These are phyloP conservation scores for Cyclocybe aegerita DNA, from an alignment of 768 basidiomycete genomes.

Conservation along the genomic window DNA sequence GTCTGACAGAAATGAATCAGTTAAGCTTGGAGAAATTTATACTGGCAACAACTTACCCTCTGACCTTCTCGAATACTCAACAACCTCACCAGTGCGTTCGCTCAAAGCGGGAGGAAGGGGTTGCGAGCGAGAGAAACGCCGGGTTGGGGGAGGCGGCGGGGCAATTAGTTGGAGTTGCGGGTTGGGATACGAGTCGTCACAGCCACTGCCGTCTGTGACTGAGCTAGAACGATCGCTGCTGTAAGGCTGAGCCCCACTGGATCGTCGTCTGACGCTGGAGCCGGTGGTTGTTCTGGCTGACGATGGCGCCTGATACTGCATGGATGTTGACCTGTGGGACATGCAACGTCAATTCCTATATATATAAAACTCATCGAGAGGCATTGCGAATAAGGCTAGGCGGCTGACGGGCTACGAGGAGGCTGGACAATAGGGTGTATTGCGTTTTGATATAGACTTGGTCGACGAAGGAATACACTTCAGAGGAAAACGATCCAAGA, in stretches of 20 bases:
- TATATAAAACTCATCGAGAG: not conserved
- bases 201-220: not conserved
- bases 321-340: not conserved
- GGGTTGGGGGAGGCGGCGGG: not conserved
- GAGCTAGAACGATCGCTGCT: conserved; percentile 4
- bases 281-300: conserved; percentile 1
- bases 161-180: conserved; percentile 13
- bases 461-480: too few relatives aligned
- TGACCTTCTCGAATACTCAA: too few relatives aligned
- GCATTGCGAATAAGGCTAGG: not conserved
- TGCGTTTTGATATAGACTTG: too few relatives aligned
- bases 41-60: too few relatives aligned
- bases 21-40: too few relatives aligned
- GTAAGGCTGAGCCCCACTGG: conserved; percentile 11
- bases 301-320: conserved; percentile 10
- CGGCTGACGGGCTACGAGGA: not conserved
- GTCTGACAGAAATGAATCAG: too few relatives aligned
- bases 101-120: too few relatives aligned
- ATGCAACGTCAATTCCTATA: not conserved
- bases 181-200: conserved; percentile 13
- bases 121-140: too few relatives aligned
- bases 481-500: too few relatives aligned
- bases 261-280: conserved; percentile 16
- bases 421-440: too few relatives aligned
- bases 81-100: too few relatives aligned